Base-by-base conservation (phyloP, 2,329 filamentous ascomycete genomes). In the Aspergillus sp. region DNA sequence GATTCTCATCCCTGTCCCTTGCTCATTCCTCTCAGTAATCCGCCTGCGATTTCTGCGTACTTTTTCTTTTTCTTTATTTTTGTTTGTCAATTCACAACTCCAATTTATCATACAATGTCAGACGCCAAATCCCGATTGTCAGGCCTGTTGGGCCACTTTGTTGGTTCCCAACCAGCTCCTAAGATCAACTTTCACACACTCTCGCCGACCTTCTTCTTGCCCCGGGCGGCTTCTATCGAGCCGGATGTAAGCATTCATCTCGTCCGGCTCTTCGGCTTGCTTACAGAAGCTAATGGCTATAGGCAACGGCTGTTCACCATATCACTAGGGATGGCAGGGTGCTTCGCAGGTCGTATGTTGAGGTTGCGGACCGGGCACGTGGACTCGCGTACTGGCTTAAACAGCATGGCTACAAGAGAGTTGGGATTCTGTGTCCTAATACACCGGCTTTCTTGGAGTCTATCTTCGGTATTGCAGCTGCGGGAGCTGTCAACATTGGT, bases 391-490 rank as follows among this genome's bases (percentile, higher is more conserved):
- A 95, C 70, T 97, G 86, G 65, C 66, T 98, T 48, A 80, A 80
- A 57, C 88, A 87, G 66, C 81, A 87, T 62, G 78, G 80, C 4
- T 83, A 82, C 61, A 85, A 82, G 60, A 79, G 87, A 50, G 86
- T 97, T 5, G 93, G 93, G 5, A 84, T 98, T 43, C 75, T 98
- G 9, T 84, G 83, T 7, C 88, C 93, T 3, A 98, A 98, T 65
- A 98, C 93, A 1, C 93, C 93, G 0, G 90, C 90, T 0, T 97
- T 97, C 60, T 75, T 98, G 23, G 91, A 97, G 70, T 81, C 83
- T 5, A 88, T 95, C 52, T 98, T 88, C 62, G 93, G 87, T 1
- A 85, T 96, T 57, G 84, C 84, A 1, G 90, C 87, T 1, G 87
- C 87, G 0, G 89, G 89, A 1, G 87, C 78, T 6, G 80, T 94